Conservation (phyloP, 1,284 basidiomycete genomes). For the Malassezia caprae region DNA sequence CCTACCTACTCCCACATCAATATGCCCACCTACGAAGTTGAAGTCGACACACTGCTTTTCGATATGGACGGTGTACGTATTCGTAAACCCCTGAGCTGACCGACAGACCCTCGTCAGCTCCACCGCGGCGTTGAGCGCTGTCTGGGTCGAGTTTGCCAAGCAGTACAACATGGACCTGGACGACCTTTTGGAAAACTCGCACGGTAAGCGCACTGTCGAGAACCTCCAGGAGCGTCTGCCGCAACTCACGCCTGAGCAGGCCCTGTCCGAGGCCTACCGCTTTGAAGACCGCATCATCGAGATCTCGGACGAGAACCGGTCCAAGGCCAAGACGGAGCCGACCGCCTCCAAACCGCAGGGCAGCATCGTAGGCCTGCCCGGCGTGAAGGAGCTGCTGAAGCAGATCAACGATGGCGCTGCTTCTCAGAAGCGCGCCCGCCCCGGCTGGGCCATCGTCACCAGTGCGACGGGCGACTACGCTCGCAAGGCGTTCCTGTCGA, state of each 20-base stretch:
- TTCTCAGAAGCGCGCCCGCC: constrained; percentile 9
- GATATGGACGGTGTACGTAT: constrained; percentile 32
- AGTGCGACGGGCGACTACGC: constrained; percentile 45
- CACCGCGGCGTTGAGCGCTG: constrained; percentile 25
- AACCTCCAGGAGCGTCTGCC: constrained; percentile 25
- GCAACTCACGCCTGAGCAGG: constrained; percentile 19
- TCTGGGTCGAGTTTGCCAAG: constrained; percentile 22
- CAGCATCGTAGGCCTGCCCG: constrained; percentile 42
- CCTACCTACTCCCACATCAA: not conserved
- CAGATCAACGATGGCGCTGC: constrained; percentile 25
- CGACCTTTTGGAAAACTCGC: constrained; percentile 20
- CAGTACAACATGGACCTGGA: constrained; percentile 27
- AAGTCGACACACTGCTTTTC: constrained; percentile 18
- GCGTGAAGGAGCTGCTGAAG: constrained; percentile 31
- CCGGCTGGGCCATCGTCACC: constrained; percentile 48
- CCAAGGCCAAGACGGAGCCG: constrained; percentile 8
- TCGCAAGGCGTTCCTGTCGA: constrained; percentile 31
- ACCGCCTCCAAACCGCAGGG: constrained; percentile 20
- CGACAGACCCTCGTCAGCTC: constrained; percentile 23
- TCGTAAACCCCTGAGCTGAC: not conserved
- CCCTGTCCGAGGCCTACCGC: constrained; percentile 16
- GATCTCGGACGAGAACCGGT: constrained; percentile 26
- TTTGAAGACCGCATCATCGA: constrained; percentile 28
- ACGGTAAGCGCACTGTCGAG: constrained; percentile 31
- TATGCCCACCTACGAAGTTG: constrained; percentile 15